These are phyloP conservation scores for Neonectria coccinea DNA, from an alignment of 2,329 filamentous ascomycete genomes.

Conservation along the genomic window DNA sequence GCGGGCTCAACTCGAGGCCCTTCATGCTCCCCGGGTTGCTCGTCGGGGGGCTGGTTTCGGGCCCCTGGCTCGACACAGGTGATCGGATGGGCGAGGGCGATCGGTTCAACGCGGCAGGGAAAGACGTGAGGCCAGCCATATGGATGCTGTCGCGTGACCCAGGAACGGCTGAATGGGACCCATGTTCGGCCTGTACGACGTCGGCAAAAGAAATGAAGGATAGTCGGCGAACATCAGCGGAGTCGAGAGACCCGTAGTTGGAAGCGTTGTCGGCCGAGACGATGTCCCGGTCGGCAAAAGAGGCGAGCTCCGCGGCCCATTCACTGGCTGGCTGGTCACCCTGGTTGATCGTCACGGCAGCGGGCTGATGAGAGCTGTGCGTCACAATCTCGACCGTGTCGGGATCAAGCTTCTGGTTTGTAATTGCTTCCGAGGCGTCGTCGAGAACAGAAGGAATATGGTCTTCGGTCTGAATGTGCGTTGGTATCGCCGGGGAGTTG, in stretches of 20 bases:
- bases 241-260: constrained; percentile 82
- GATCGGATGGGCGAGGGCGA: constrained; percentile 86
- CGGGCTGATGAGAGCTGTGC: constrained; percentile 85
- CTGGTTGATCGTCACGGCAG: constrained; percentile 72
- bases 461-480: constrained; percentile 94
- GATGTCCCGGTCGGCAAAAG: constrained; percentile 61
- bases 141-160: constrained; percentile 78
- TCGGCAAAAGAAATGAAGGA: constrained; percentile 98
- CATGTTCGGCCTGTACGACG: constrained; percentile 88
- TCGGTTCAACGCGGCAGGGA: constrained; percentile 67
- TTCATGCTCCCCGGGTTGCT: constrained; percentile 82
- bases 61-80: constrained; percentile 77
- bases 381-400: constrained; percentile 95
- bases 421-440: constrained; percentile 92
- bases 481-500: constrained; percentile 86
- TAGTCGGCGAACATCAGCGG: constrained; percentile 80
- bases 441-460: constrained; percentile 92
- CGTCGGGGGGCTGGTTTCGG: constrained; percentile 77
- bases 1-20: constrained; percentile 77
- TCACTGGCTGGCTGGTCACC: constrained; percentile 59
- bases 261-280: constrained; percentile 71
- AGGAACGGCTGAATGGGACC: constrained; percentile 61
- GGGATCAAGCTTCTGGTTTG: constrained; percentile 84
- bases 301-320: constrained; percentile 69
- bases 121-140: constrained; percentile 73